Conservation (phyloP, 352 stramenopile genomes). For the Plasmopara viticola region DNA sequence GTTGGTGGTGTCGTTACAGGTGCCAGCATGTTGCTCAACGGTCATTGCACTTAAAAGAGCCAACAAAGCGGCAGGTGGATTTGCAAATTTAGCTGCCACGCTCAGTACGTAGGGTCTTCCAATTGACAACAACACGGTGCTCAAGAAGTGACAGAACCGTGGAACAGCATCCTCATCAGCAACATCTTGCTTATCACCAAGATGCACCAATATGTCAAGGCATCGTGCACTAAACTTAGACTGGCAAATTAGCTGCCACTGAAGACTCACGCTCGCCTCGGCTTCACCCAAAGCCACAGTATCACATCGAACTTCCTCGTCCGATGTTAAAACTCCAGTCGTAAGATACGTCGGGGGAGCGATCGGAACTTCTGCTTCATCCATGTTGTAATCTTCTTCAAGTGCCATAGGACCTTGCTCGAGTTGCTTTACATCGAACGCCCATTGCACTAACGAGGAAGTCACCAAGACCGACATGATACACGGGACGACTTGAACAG, state of each 20-base stretch:
- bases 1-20: not conserved
- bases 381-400: constrained; percentile 28
- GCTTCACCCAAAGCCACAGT: constrained; percentile 6
- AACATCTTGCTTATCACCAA: not conserved
- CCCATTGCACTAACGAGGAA: constrained; percentile 29
- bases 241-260: constrained; percentile 43
- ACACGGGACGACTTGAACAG: constrained; percentile 16
- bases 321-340: constrained; percentile 1
- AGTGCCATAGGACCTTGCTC: constrained; percentile 11
- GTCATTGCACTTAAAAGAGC: constrained; percentile 47
- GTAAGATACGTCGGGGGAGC: constrained; percentile 12
- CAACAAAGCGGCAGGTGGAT: constrained; percentile 36
- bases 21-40: constrained; percentile 20
- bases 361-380: constrained; percentile 10
- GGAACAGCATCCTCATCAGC: constrained; percentile 17
- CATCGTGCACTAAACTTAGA: constrained; percentile 32
- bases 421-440: constrained; percentile 27
- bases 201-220: constrained; percentile 28
- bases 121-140: constrained; percentile 35
- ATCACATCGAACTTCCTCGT: constrained; percentile 18
- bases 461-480: constrained; percentile 27
- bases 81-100: constrained; percentile 38
- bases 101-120: constrained; percentile 40
- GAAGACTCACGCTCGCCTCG: constrained; percentile 20
- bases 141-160: constrained; percentile 33